phyloP scores from a whole-genome alignment of 2,329 filamentous ascomycete species.

The Aspergillus intermedius region DNA sequence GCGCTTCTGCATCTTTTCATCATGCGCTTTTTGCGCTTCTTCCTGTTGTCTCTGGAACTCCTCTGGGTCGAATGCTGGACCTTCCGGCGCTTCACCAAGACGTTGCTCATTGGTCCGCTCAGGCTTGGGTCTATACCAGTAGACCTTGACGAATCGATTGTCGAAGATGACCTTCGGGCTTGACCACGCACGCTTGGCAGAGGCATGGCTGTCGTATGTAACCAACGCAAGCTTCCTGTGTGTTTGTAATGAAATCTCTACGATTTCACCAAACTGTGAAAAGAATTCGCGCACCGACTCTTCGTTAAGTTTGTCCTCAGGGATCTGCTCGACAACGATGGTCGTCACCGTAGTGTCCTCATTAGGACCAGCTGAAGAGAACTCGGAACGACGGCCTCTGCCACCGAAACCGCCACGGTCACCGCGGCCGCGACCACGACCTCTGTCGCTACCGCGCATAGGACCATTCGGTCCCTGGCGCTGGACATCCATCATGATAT shows the following conservation, averaged over 20 bases:
- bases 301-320: conserved; percentile 51
- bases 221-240: conserved; percentile 51
- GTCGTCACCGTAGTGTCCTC: conserved; percentile 49
- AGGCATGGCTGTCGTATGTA: conserved; percentile 46
- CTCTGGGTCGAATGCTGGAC: conserved; percentile 47
- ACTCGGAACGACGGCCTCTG: conserved; percentile 43
- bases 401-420: conserved; percentile 37
- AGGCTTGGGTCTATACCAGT: conserved; percentile 49
- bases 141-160: conserved; percentile 59
- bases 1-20: conserved; percentile 47
- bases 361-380: conserved; percentile 48
- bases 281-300: conserved; percentile 51
- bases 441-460: conserved; percentile 24
- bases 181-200: conserved; percentile 50
- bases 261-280: conserved; percentile 50
- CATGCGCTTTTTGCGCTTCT: conserved; percentile 51
- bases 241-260: conserved; percentile 49
- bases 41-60: conserved; percentile 50
- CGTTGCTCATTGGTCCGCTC: conserved; percentile 25
- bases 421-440: conserved; percentile 35
- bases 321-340: conserved; percentile 57
- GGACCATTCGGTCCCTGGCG: conserved; percentile 16
- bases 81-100: conserved; percentile 11
- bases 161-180: conserved; percentile 59
- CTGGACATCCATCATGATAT: conserved; percentile 30